phyloP scores from a whole-genome alignment of 1,139 yeast genomes.

The Blastobotrys elegans region DNA sequence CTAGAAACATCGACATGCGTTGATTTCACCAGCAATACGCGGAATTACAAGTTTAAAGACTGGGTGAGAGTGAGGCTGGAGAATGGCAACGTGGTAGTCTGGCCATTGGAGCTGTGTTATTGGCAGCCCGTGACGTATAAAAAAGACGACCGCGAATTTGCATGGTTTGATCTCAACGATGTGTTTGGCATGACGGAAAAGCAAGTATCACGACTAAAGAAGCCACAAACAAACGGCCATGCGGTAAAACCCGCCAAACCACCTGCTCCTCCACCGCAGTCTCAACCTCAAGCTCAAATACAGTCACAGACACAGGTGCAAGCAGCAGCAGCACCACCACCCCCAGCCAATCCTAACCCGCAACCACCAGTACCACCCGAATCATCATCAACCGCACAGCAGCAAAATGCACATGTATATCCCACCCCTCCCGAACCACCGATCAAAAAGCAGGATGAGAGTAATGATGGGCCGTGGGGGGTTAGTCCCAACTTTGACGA shows the following conservation, averaged over 20 bases:
- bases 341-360: background rate
- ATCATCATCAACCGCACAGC: slow-evolving; percentile 3
- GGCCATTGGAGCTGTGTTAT: slow-evolving; percentile 21
- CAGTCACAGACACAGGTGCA: background rate
- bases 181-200: slow-evolving; percentile 9
- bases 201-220: slow-evolving; percentile 2
- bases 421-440: slow-evolving; percentile 39
- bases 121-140: slow-evolving; percentile 8
- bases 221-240: too few species aligned
- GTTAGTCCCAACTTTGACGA: slow-evolving; percentile 18
- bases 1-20: slow-evolving; percentile 53
- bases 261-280: background rate
- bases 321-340: background rate
- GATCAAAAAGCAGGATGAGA: slow-evolving; percentile 15
- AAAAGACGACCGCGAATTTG: slow-evolving; percentile 6
- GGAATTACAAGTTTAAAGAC: slow-evolving; percentile 19
- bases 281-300: background rate
- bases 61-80: slow-evolving; percentile 20
- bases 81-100: slow-evolving; percentile 15
- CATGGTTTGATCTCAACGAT: slow-evolving; percentile 11
- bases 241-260: background rate
- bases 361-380: background rate
- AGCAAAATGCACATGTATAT: slow-evolving; percentile 22
- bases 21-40: slow-evolving; percentile 30
- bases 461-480: slow-evolving; percentile 14